A percentile compares a stretch with the other conserved stretches of the same genome.
Evolutionary conservation across 163 green algal genomes (phyloP).

Genomic region (Prototheca cutis): DNA sequence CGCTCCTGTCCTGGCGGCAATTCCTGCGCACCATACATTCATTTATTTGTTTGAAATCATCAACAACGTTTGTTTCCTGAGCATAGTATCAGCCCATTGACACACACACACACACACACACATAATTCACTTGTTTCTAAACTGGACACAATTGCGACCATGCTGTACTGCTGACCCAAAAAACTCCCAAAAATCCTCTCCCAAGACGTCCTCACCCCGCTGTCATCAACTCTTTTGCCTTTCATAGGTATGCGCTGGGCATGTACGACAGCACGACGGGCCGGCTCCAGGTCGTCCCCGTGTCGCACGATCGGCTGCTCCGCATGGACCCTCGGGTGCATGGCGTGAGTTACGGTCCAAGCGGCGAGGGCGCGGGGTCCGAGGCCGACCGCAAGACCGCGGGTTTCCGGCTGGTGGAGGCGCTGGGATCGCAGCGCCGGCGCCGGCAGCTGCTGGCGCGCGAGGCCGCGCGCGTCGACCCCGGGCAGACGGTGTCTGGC

Average conservation of each 20-base stretch:
- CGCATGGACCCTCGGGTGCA: slow-evolving; percentile 29
- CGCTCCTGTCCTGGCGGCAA: too few species aligned
- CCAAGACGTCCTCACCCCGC: neutral
- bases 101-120: too few species aligned
- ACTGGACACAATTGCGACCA: neutral
- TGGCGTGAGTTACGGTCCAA: slow-evolving; percentile 12
- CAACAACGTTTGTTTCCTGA: too few species aligned
- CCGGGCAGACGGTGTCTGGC: slow-evolving; percentile 31
- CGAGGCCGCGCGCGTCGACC: slow-evolving; percentile 43
- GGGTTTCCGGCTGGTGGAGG: slow-evolving; percentile 47
- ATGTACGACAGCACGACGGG: slow-evolving; percentile 23
- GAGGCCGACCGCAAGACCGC: neutral
- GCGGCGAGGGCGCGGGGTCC: neutral
- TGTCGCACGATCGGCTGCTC: slow-evolving; percentile 17
- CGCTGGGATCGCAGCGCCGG: slow-evolving; percentile 59
- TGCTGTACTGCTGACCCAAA: too few species aligned
- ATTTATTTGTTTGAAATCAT: too few species aligned
- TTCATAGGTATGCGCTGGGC: slow-evolving; percentile 30
- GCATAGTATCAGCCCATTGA: too few species aligned
- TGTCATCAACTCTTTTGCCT: neutral
- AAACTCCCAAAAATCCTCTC: neutral
- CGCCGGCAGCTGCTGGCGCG: slow-evolving; percentile 47
- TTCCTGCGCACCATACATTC: too few species aligned
- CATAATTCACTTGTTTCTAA: neutral
- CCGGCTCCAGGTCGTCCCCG: slow-evolving; percentile 12